Base-by-base conservation (phyloP, 208 protist genomes). In the Acanthamoeba lenticulata region DNA sequence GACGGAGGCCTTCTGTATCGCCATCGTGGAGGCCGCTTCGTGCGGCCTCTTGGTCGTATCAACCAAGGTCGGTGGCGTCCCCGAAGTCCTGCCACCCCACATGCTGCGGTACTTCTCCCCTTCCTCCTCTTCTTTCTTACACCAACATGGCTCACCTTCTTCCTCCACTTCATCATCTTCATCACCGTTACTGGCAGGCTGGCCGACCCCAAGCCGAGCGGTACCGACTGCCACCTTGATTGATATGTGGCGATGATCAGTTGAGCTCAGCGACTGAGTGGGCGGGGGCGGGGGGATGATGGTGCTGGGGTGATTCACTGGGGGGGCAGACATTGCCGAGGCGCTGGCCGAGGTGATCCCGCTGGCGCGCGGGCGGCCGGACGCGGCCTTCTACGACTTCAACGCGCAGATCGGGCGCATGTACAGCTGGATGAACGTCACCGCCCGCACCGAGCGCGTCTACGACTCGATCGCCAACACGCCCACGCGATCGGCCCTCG, bases 1-100 rank as follows among this genome's bases (percentile, higher is more conserved):
- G 38, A 99, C 99, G 1, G 99, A 99, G 94, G 99, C 99, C 7
- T 99, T 99, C 92, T 99, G 99, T 95, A 99, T 99, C 94, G 99
- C 99, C 0, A 98, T 99, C 79, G 98, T 99, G 36, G 99, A 99
- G 95, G 99, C 99, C 15, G 98, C 98, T 0, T 97, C 96, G 38
- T 99, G 98, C 93, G 99, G 99, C 3, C 96, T 99, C 2, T 95
- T 99, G 9, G 98, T 98, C 34, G 98, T 99, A 0, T 98, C 97
- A n/a, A 99, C 99, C 1, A 96, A 97, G 49, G 99, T 99, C 3
- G 99, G 99, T 55, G 99, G 99, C 74, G 98, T 99, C 34, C 99
- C 98, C 15, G 99, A 99, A 94, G 99, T 99, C 13, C 97, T 99
- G 19, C 99, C 99, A 40, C 95, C 97, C n/a, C 94, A 98, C 83